Conservation (phyloP, 768 basidiomycete species). For the Cystoderma amianthinum region DNA sequence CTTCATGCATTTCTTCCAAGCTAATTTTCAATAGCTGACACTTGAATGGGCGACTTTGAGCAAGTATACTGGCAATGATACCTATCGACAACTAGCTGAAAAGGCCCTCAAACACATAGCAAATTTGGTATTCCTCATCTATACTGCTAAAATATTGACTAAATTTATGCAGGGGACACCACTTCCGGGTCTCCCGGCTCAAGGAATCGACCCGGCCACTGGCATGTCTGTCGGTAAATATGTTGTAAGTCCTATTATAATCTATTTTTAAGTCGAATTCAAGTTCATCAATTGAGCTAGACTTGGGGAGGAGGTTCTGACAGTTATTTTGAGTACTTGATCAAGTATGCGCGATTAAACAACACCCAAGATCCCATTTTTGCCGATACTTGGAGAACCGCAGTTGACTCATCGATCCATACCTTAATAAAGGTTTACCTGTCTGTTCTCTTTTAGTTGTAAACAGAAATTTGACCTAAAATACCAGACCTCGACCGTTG, state of each 20-base stretch:
- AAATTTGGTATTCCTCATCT: constrained; percentile 23
- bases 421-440: constrained; percentile 42
- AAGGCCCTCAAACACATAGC: constrained; percentile 38
- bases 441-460: background rate
- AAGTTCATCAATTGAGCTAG: constrained; percentile 11
- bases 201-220: constrained; percentile 44
- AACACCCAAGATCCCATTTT: constrained; percentile 58
- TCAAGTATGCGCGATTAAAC: constrained; percentile 64
- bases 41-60: constrained; percentile 41
- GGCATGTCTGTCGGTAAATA: constrained; percentile 31
- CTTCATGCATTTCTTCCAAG: background rate
- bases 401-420: constrained; percentile 65
- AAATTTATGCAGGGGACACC: constrained; percentile 16
- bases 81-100: constrained; percentile 39
- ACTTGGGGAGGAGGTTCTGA: constrained; percentile 68
- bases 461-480: too few species aligned
- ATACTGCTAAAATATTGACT: background rate
- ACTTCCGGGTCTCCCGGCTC: constrained; percentile 40
- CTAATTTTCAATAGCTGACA: constrained; percentile 35
- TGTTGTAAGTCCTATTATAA: constrained; percentile 5
- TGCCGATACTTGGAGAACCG: constrained; percentile 60
- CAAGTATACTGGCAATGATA: constrained; percentile 40
- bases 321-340: constrained; percentile 73
- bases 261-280: background rate
- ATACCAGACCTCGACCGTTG: constrained; percentile 63